Evolutionary conservation across 768 basidiomycete species (phyloP), one percentile per base, ranked within the genome.

Genomic region (Neoboletus brunneissimus): DNA sequence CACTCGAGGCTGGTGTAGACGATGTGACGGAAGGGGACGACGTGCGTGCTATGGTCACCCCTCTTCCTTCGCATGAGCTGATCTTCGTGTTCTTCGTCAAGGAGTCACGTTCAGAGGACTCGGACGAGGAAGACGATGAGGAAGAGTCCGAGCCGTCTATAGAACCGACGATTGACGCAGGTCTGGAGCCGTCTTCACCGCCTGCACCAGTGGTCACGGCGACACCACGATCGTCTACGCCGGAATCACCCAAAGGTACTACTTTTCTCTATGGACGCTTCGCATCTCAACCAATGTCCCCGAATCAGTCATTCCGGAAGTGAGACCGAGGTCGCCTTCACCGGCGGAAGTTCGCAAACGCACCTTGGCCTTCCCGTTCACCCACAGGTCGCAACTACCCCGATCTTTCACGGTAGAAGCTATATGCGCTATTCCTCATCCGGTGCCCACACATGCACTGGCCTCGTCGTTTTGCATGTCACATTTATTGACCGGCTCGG

Each of bases 381-480:
- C 64, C 43, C 62, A 66, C 64, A 56, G 62, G 38, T 58, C 64
- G 13, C 64, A 40, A 13, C 63, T 67, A 16, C 84, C 83, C n/a
- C 79, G 84, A 31, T 81, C 90, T 0, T 92, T 87, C 68, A 87
- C 88, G 8, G 87, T 97, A 6, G 94, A 96, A 73, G 94, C 94
- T 18, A 84, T 96, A 57, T 92, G 89, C 59, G 93, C 93, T 20
- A 83, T 98, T 54, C 91, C 95, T 1, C 90, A 95, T 60, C 93
- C 93, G 5, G 85, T 83, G 5, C 86, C 93, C 5, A 93, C 91
- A 1, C 91, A 97, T 72, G 81, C 89, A n/a, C 82, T 98, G 13
- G 89, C 94, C 11, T 79, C 89, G 4, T 94, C 93, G 0, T 73
- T 82, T 27, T 96, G 94, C 73, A 85, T 95, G 82, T 85, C 89